Percentiles rank a stretch among this genome's conserved stretches.
phyloP scores from a whole-genome alignment of 345 rosid genomes.

The Clausena lansium region DNA sequence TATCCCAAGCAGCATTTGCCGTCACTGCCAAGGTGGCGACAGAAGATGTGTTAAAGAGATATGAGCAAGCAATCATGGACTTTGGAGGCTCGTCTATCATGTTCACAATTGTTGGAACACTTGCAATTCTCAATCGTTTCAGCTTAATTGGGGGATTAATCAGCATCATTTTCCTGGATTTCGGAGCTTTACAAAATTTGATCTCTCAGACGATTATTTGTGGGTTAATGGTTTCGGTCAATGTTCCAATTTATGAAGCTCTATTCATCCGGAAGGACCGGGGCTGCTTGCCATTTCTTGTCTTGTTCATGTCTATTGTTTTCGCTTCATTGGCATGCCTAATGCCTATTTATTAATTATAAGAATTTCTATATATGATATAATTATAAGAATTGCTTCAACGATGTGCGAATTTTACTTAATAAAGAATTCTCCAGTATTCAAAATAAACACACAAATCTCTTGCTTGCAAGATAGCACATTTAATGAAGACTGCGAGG shows the following conservation, averaged over 20 bases:
- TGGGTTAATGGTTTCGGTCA: conserved; percentile 27
- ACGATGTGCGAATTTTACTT: too few relatives aligned
- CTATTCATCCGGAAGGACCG: conserved; percentile 31
- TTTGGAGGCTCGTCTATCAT: conserved; percentile 36
- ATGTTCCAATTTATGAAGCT: conserved; percentile 33
- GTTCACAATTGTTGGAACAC: conserved; percentile 32
- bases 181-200: conserved; percentile 1
- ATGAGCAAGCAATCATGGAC: conserved; percentile 35
- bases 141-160: neutral
- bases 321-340: conserved; percentile 32
- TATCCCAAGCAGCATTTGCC: conserved; percentile 28
- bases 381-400: too few relatives aligned
- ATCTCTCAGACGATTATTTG: conserved; percentile 22
- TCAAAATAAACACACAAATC: too few relatives aligned
- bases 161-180: neutral
- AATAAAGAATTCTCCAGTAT: too few relatives aligned
- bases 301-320: conserved; percentile 26
- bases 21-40: conserved; percentile 37
- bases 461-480: too few relatives aligned
- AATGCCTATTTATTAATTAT: neutral
- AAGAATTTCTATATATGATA: too few relatives aligned
- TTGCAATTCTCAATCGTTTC: conserved; percentile 41
- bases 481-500: too few relatives aligned
- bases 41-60: conserved; percentile 33
- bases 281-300: conserved; percentile 23